These are phyloP conservation scores for Chondrostereum purpureum DNA, from an alignment of 1,284 basidiomycete species.

Conservation along the genomic window DNA sequence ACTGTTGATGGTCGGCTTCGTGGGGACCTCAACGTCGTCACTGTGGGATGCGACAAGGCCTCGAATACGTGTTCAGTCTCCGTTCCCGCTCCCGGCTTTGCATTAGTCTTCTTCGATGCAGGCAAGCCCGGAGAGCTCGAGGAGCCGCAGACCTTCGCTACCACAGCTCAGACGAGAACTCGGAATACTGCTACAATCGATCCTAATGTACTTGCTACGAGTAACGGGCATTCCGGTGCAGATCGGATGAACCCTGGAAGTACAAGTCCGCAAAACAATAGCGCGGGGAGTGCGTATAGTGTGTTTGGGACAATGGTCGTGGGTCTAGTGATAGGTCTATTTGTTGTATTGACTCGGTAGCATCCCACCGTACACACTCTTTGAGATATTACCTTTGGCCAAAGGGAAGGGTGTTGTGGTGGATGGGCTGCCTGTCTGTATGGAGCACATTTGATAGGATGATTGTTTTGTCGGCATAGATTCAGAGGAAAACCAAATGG, in stretches of 20 bases:
- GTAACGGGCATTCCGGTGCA: slow-evolving; percentile 41
- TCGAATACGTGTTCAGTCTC: slow-evolving; percentile 50
- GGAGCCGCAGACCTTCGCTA: slow-evolving; percentile 42
- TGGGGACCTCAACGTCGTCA: slow-evolving; percentile 44
- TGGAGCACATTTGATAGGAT: too few relatives aligned
- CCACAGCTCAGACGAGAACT: slow-evolving; percentile 41
- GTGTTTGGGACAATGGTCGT: not conserved
- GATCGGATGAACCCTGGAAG: slow-evolving; percentile 28
- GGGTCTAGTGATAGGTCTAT: not conserved
- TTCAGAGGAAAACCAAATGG: too few relatives aligned
- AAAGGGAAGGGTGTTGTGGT: too few relatives aligned
- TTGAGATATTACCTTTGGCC: not conserved
- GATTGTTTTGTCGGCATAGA: too few relatives aligned
- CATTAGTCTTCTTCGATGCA: slow-evolving; percentile 64
- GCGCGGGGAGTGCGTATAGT: not conserved
- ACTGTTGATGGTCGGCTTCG: slow-evolving; percentile 55
- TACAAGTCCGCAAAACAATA: slow-evolving; percentile 28
- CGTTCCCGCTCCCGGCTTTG: slow-evolving; percentile 63
- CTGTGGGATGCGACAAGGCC: slow-evolving; percentile 40
- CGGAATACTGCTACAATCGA: slow-evolving; percentile 43
- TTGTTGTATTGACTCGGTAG: not conserved
- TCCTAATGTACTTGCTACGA: slow-evolving; percentile 35
- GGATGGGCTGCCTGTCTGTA: too few relatives aligned
- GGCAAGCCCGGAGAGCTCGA: slow-evolving; percentile 26
- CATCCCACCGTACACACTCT: not conserved